Conservation (phyloP, 2,329 filamentous ascomycete genomes). For the Diaporthe longicolla region DNA sequence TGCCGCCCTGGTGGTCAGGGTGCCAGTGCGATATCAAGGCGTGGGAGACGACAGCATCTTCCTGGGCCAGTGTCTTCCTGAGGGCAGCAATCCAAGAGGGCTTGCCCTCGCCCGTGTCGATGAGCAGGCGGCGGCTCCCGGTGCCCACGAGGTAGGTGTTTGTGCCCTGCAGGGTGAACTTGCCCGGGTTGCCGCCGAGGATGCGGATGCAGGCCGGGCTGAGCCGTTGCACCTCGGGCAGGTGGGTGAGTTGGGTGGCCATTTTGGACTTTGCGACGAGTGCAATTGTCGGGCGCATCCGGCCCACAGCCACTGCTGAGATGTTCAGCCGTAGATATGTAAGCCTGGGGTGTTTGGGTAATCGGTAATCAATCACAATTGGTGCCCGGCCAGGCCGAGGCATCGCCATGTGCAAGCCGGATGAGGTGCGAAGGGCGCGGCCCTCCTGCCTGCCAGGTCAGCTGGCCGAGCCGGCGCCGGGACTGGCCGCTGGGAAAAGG, state of each 20-base stretch:
- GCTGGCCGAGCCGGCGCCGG: constrained; percentile 32
- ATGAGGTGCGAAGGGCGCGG: constrained; percentile 22
- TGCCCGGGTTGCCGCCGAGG: constrained; percentile 90
- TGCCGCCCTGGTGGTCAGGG: constrained; percentile 84
- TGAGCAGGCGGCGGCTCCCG: constrained; percentile 79
- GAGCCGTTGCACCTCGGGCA: constrained; percentile 83
- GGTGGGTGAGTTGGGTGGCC: constrained; percentile 71
- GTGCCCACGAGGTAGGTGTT: constrained; percentile 95
- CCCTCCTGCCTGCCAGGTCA: constrained; percentile 10
- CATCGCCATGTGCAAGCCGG: constrained; percentile 35
- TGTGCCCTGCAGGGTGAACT: constrained; percentile 82
- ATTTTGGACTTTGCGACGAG: constrained; percentile 57
- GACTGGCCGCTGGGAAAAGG: background rate
- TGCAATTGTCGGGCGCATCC: constrained; percentile 32
- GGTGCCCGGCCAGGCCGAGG: constrained; percentile 18
- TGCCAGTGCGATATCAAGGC: constrained; percentile 95
- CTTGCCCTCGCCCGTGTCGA: constrained; percentile 91
- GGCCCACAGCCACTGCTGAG: constrained; percentile 1
- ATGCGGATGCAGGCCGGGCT: constrained; percentile 86
- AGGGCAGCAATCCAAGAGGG: constrained; percentile 80
- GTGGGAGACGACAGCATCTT: constrained; percentile 77
- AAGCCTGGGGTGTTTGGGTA: constrained; percentile 6
- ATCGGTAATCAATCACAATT: background rate
- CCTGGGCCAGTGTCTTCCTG: constrained; percentile 73
- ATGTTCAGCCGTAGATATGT: background rate